These are phyloP conservation scores for Saccharomycopsis amapae DNA, from an alignment of 805 yeast genomes.

Conservation along the genomic window DNA sequence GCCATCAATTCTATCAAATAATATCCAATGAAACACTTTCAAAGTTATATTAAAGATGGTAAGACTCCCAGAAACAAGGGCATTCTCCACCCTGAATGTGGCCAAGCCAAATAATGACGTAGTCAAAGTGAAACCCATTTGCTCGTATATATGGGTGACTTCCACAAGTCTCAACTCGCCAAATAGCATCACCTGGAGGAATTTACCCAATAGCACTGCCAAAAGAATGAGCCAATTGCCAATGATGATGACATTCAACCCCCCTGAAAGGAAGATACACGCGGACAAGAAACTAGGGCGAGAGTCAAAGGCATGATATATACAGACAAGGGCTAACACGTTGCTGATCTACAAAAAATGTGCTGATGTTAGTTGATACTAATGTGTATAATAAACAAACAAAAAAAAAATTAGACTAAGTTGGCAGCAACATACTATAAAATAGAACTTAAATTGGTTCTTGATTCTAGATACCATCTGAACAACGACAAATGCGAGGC, in stretches of 20 bases:
- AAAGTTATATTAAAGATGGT: conserved; percentile 39
- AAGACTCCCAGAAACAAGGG: conserved; percentile 37
- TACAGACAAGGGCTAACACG: conserved; percentile 29
- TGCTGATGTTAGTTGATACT: background rate
- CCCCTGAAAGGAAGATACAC: conserved; percentile 44
- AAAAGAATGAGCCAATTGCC: conserved; percentile 39
- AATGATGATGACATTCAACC: conserved; percentile 36
- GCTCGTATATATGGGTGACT: conserved; percentile 62
- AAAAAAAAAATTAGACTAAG: no score
- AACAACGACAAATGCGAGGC: background rate
- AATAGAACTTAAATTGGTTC: conserved; percentile 1
- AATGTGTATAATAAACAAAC: background rate
- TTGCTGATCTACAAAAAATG: conserved; percentile 25
- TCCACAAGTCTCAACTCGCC: conserved; percentile 74
- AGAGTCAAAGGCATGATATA: conserved; percentile 25
- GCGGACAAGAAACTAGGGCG: conserved; percentile 34
- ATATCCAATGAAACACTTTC: conserved; percentile 73
- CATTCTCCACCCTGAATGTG: conserved; percentile 41
- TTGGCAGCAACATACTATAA: background rate
- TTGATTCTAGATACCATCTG: background rate
- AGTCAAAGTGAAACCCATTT: conserved; percentile 56
- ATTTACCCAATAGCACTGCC: conserved; percentile 36
- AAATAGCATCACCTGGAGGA: conserved; percentile 49
- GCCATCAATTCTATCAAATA: conserved; percentile 45
- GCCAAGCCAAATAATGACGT: conserved; percentile 53